A percentile compares a stretch with the other conserved stretches of the same genome.
phyloP scores from a whole-genome alignment of 805 yeast genomes.

The Tetrapisispora namnaoensis region DNA sequence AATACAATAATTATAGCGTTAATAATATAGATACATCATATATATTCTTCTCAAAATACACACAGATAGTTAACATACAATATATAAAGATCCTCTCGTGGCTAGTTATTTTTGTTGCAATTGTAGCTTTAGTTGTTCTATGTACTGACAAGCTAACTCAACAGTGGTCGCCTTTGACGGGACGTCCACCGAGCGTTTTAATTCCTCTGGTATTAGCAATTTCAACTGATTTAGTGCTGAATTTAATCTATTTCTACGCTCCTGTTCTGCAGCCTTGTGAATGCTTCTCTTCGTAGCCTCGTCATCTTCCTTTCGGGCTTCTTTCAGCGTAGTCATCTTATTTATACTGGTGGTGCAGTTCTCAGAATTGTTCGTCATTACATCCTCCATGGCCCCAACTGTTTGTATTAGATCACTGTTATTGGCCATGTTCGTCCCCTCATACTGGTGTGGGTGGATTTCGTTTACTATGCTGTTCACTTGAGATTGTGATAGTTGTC shows the following conservation, averaged over 20 bases:
- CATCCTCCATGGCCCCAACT: constrained; percentile 47
- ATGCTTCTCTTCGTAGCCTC: constrained; percentile 23
- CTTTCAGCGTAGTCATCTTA: neutral
- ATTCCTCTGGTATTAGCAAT: constrained; percentile 50
- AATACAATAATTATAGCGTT: too few relatives aligned
- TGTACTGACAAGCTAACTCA: constrained; percentile 73
- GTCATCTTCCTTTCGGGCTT: neutral
- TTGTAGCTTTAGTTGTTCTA: constrained; percentile 28
- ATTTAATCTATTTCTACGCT: constrained; percentile 87
- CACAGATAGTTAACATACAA: neutral
- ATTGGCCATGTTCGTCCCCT: neutral
- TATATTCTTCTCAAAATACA: neutral
- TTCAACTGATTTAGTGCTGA: constrained; percentile 71
- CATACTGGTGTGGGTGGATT: neutral
- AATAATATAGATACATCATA: neutral
- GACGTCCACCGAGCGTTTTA: constrained; percentile 47
- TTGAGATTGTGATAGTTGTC: constrained; percentile 3
- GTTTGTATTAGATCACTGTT: constrained; percentile 14
- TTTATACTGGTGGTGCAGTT: neutral
- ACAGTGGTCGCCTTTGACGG: constrained; percentile 94
- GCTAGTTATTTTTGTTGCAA: neutral
- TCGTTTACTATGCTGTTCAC: constrained; percentile 1
- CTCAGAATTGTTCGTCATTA: neutral
- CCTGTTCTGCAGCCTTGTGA: constrained; percentile 94
- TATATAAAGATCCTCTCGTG: too few relatives aligned